Evolutionary conservation across 75 land plant genomes (phyloP), one percentile per base, ranked within the genome.

Genomic region (Pseudotsuga menziesii): DNA sequence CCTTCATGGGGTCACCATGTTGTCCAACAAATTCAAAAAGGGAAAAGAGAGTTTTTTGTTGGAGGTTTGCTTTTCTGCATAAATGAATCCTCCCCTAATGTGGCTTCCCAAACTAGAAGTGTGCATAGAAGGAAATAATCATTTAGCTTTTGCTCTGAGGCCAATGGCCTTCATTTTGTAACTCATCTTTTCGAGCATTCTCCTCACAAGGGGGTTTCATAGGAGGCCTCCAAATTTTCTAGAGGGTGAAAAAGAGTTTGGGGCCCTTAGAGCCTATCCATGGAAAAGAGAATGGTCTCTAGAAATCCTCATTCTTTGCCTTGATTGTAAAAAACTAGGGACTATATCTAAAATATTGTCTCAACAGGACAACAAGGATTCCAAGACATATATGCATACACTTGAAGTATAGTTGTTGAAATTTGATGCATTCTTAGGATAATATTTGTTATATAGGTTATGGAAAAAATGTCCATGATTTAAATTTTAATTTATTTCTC

Each of bases 11-110:
- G 26, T 5, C 57, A 48, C 22, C 77, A 36, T 35, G 41, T 58
- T 55, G 57, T 29, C 26, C 76, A 56, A 74, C 69, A 62, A 36
- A 71, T 15, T 27, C 36, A 26, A 60, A 60, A 73, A 55, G 78
- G 52, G n/a, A n/a, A n/a, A n/a, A n/a, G n/a, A n/a, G n/a, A n/a
- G n/a, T n/a, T n/a, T n/a, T n/a, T n/a, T n/a, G n/a, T n/a, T n/a
- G n/a, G n/a, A n/a, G n/a, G n/a, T n/a, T n/a, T n/a, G n/a, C n/a
- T n/a, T n/a, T n/a, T 73, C 35, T 55, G 73, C 55, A 29, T 66
- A 1, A 54, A 14, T 4, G 79, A 64, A 8, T 54, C 16, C 59
- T 54, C 27, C 16, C 36, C 19, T 23, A 29, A 62, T 60, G 66
- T 35, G 36, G 14, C 79, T 39, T n/a, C n/a, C n/a, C n/a, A n/a